Conservation (phyloP, 2,329 filamentous ascomycete species). For the Fusarium beomiforme region DNA sequence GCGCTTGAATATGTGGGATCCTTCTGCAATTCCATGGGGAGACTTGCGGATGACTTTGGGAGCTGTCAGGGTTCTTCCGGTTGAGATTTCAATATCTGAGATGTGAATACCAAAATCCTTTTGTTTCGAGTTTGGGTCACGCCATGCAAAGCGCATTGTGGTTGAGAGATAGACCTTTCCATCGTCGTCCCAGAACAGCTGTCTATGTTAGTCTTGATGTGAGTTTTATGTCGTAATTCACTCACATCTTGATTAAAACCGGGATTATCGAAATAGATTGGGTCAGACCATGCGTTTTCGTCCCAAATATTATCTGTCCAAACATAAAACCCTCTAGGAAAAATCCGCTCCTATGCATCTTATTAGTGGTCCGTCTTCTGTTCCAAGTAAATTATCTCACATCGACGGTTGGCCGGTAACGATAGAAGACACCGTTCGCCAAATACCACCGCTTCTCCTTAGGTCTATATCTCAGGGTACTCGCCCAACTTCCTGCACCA, state of each 20-base stretch:
- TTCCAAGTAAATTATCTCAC: no score
- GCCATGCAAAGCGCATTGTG: slow-evolving; percentile 48
- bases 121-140: slow-evolving; percentile 50
- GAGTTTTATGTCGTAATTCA: fast-evolving
- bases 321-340: slow-evolving; percentile 64
- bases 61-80: slow-evolving; percentile 52
- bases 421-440: slow-evolving; percentile 55
- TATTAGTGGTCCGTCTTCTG: not conserved
- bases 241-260: slow-evolving; percentile 61
- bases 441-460: slow-evolving; percentile 56
- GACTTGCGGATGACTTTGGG: slow-evolving; percentile 51
- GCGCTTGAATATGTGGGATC: slow-evolving; percentile 45
- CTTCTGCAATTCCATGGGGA: slow-evolving; percentile 54
- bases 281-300: slow-evolving; percentile 61
- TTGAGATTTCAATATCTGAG: slow-evolving; percentile 54
- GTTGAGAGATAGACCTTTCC: slow-evolving; percentile 61
- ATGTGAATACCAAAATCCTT: slow-evolving; percentile 64
- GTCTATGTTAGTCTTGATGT: not conserved
- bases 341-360: slow-evolving; percentile 52
- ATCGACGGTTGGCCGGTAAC: slow-evolving; percentile 52
- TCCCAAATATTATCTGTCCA: slow-evolving; percentile 64
- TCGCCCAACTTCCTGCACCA: slow-evolving; percentile 60
- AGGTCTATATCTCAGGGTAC: slow-evolving; percentile 56
- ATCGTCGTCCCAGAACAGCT: slow-evolving; percentile 60
- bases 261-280: slow-evolving; percentile 63